Conservation (phyloP, 2,329 filamentous ascomycete genomes). For the Pseudogymnoascus sp. region DNA sequence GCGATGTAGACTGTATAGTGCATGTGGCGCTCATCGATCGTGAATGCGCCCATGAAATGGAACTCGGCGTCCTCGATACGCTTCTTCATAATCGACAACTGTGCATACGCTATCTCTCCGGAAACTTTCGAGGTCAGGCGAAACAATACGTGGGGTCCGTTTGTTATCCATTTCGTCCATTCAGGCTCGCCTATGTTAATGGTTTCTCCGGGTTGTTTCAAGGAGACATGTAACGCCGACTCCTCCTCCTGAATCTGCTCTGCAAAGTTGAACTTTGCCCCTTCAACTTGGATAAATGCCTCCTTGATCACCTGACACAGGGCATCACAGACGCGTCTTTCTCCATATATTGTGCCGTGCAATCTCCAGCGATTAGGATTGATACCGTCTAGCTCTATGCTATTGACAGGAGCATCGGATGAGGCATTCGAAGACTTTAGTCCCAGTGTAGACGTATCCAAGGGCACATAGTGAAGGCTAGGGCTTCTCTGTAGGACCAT, state of each 20-base stretch:
- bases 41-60: conserved; percentile 47
- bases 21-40: conserved; percentile 48
- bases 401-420: conserved; percentile 31
- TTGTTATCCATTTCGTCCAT: conserved; percentile 37
- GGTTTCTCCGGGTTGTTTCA: too few species aligned
- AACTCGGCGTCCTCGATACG: conserved; percentile 40
- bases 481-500: conserved; percentile 38
- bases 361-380: conserved; percentile 42
- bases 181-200: conserved; percentile 32
- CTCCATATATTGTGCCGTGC: conserved; percentile 39
- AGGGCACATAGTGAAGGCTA: neutral
- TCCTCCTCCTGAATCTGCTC: conserved; percentile 17
- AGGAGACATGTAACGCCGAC: too few species aligned
- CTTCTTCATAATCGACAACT: conserved; percentile 38
- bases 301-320: conserved; percentile 29
- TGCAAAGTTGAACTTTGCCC: conserved; percentile 29
- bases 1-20: conserved; percentile 51
- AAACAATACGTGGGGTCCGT: conserved; percentile 48
- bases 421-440: conserved; percentile 31
- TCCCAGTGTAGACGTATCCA: conserved; percentile 33
- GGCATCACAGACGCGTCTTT: conserved; percentile 29
- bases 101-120: conserved; percentile 40
- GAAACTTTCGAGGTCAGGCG: conserved; percentile 45
- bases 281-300: conserved; percentile 27
- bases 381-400: conserved; percentile 37